These are phyloP conservation scores for Nemania sp. DNA, from an alignment of 2,329 filamentous ascomycete species.

Conservation along the genomic window DNA sequence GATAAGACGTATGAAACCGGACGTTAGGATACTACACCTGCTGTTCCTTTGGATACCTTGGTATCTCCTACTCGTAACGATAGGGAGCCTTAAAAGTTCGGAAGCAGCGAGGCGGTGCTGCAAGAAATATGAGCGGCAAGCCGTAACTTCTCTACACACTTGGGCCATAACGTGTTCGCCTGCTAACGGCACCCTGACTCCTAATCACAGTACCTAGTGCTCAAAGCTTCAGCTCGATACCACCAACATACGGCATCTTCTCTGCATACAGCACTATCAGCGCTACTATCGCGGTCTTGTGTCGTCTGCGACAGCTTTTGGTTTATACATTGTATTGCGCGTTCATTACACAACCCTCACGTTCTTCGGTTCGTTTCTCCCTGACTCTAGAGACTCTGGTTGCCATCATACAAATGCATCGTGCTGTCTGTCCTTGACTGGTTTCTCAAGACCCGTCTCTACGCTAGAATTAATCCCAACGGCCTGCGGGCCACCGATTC, in stretches of 20 bases:
- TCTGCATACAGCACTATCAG: constrained; percentile 35
- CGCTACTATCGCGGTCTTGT: constrained; percentile 28
- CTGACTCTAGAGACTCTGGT: not conserved
- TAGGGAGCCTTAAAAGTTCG: too few relatives aligned
- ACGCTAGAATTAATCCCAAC: not conserved
- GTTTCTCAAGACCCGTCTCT: not conserved
- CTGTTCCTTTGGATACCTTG: too few relatives aligned
- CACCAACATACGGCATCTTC: constrained; percentile 27
- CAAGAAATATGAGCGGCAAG: too few relatives aligned
- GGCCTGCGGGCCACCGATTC: not conserved
- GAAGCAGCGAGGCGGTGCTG: too few relatives aligned
- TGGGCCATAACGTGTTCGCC: too few relatives aligned
- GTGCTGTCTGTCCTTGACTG: not conserved
- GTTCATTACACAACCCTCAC: constrained; percentile 5
- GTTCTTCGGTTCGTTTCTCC: not conserved
- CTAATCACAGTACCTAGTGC: too few relatives aligned
- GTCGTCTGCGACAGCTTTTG: constrained; percentile 35
- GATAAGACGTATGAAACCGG: too few relatives aligned
- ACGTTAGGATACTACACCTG: too few relatives aligned
- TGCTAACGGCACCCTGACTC: too few relatives aligned
- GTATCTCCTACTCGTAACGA: too few relatives aligned
- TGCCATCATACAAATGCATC: not conserved
- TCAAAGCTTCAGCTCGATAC: constrained; percentile 25
- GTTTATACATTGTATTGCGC: constrained; percentile 33
- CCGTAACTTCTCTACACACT: too few relatives aligned